A percentile compares a stretch with the other conserved stretches of the same genome.
phyloP scores from a whole-genome alignment of 768 basidiomycete species.

The Leccinum fibrillosum region DNA sequence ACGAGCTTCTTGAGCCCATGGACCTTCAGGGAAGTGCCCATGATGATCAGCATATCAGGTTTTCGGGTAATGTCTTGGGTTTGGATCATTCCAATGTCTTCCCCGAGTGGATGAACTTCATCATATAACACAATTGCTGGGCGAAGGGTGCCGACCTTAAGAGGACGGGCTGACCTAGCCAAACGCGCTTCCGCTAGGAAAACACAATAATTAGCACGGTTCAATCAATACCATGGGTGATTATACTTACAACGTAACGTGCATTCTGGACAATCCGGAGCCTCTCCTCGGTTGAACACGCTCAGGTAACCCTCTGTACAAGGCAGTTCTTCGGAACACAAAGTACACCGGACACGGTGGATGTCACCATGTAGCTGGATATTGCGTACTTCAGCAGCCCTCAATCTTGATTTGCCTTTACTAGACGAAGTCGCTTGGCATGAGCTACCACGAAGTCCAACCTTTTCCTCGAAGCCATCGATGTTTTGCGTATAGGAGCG shows the following conservation, averaged over 20 bases:
- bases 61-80: slow-evolving; percentile 68
- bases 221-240: neutral
- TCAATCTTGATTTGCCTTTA: slow-evolving; percentile 71
- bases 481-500: slow-evolving; percentile 98
- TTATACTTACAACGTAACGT: slow-evolving; percentile 67
- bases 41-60: slow-evolving; percentile 92
- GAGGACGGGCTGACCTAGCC: slow-evolving; percentile 78
- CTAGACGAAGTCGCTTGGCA: slow-evolving; percentile 46
- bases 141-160: slow-evolving; percentile 80
- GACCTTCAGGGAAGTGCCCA: slow-evolving; percentile 97
- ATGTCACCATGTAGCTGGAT: slow-evolving; percentile 96
- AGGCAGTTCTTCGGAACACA: slow-evolving; percentile 78
- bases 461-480: slow-evolving; percentile 85
- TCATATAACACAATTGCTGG: slow-evolving; percentile 95
- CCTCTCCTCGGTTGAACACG: slow-evolving; percentile 62
- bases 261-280: slow-evolving; percentile 90
- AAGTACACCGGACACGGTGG: slow-evolving; percentile 81
- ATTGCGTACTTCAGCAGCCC: slow-evolving; percentile 72
- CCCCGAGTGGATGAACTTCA: slow-evolving; percentile 88
- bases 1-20: slow-evolving; percentile 92
- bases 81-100: slow-evolving; percentile 86
- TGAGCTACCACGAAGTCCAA: slow-evolving; percentile 70
- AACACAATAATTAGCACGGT: neutral
- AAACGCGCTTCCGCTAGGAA: slow-evolving; percentile 67
- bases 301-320: slow-evolving; percentile 62